Evolutionary conservation across 164 flowering plant species (phyloP).

Genomic region (Sedum album): DNA sequence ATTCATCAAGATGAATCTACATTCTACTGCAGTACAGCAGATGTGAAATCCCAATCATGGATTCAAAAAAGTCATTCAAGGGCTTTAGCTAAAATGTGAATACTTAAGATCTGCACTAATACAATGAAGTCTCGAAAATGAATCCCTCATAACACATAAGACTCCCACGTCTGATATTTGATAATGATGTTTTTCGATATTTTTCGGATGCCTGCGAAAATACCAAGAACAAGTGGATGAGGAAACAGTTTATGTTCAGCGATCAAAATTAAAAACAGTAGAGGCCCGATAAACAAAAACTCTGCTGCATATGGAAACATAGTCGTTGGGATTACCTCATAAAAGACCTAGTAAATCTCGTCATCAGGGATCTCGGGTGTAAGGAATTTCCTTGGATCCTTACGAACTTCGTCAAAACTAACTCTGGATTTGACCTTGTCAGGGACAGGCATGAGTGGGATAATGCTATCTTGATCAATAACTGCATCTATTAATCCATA

Average conservation of each 20-base stretch:
- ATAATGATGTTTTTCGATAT: too few species aligned
- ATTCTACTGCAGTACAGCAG: too few species aligned
- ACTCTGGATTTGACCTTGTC: slow-evolving; percentile 51
- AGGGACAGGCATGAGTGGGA: slow-evolving; percentile 72
- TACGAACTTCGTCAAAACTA: slow-evolving; percentile 38
- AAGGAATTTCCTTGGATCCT: slow-evolving; percentile 63
- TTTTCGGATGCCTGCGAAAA: neutral
- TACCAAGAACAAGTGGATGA: neutral
- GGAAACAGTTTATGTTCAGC: slow-evolving; percentile 39
- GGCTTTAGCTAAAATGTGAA: neutral
- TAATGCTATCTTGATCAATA: slow-evolving; percentile 72
- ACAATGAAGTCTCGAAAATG: neutral
- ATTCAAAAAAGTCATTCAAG: neutral
- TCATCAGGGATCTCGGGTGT: slow-evolving; percentile 89
- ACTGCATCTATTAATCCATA: slow-evolving; percentile 84
- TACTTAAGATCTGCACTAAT: neutral
- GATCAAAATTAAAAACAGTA: neutral
- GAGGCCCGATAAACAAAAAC: neutral
- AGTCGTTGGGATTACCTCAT: too few species aligned
- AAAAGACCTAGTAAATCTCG: slow-evolving; percentile 82
- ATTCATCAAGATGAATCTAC: too few species aligned
- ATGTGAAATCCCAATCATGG: too few species aligned
- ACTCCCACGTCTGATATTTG: too few species aligned
- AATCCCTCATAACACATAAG: neutral
- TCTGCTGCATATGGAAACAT: slow-evolving; percentile 9